Evolutionary conservation across 164 flowering plant species (phyloP).

Genomic region (Buxus sempervirens): DNA sequence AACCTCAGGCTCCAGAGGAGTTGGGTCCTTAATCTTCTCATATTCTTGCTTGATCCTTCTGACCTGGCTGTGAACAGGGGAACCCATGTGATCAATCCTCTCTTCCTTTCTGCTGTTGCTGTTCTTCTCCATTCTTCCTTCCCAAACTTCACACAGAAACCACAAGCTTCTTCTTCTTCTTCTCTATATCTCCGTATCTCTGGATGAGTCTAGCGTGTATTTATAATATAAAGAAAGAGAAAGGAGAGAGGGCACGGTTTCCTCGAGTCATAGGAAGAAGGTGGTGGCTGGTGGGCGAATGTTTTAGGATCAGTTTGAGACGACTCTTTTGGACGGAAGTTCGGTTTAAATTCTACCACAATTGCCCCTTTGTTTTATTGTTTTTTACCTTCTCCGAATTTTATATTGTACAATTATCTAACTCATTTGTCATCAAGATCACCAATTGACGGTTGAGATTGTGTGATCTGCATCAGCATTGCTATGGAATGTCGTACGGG

Average conservation of each 20-base stretch:
- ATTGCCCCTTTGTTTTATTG: not conserved
- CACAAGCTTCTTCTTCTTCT: not conserved
- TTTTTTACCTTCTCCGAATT: not conserved
- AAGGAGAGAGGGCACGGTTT: no score
- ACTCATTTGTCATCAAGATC: no score
- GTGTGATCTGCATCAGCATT: no score
- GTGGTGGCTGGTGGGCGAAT: not conserved
- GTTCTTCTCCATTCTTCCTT: constrained; percentile 17
- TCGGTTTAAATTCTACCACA: not conserved
- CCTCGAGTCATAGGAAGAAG: no score
- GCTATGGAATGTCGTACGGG: no score
- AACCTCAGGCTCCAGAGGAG: constrained; percentile 34
- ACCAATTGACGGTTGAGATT: no score
- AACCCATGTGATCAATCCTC: constrained; percentile 17
- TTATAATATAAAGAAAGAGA: no score
- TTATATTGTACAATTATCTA: no score
- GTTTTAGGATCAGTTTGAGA: constrained; percentile 11
- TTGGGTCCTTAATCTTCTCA: constrained; percentile 49
- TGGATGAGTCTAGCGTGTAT: no score
- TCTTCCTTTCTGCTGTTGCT: constrained; percentile 11
- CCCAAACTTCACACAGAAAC: not conserved
- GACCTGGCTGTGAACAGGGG: constrained; percentile 66
- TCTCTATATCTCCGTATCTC: no score
- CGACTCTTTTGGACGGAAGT: constrained; percentile 19
- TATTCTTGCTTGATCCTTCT: constrained; percentile 56